Evolutionary conservation across 139 green algal genomes (phyloP), one percentile per base, ranked within the genome.

Genomic region (Ettlia oleoabundans): DNA sequence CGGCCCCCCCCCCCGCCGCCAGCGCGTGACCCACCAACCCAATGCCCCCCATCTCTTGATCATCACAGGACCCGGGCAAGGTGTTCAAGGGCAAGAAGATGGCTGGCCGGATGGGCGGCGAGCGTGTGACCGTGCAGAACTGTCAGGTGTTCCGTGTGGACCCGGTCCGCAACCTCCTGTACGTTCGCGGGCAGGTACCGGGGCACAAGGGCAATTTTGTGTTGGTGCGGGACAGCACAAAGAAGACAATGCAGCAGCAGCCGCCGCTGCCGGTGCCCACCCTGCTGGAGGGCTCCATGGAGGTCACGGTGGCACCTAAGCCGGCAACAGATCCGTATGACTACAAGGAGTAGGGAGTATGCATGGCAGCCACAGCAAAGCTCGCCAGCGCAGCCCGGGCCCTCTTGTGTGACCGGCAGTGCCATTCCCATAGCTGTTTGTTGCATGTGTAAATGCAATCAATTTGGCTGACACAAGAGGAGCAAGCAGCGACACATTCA

Each of bases 11-110:
- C n/a, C n/a, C n/a, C n/a, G n/a, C n/a, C n/a, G n/a, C n/a, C n/a
- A n/a, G n/a, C n/a, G n/a, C n/a, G n/a, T n/a, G n/a, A n/a, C n/a
- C 10, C 3, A 33, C 35, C 13, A 4, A n/a, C 15, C 32, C 64
- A 47, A 26, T 26, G 21, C 13, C 13, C 66, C 52, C 38, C 15
- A 10, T 10, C 47, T 79, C n/a, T n/a, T n/a, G n/a, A n/a, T n/a
- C n/a, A n/a, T n/a, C n/a, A 24, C 89, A 93, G 67, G 93, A 96
- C 87, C 94, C 94, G 0, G 95, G 95, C 38, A 95, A 91, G 76
- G 92, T 98, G 52, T 99, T 94, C 89, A 98, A 98, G 85, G 96
- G 95, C 74, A 99, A 99, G 88, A 98, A 98, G 88, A 98, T 99
- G 95, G 85, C 97, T 0, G 97, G 97, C 9, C 91, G 92, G 43